Evolutionary conservation across 1,284 basidiomycete species (phyloP), one percentile per base, ranked within the genome.

Genomic region (Agaricales sp.): DNA sequence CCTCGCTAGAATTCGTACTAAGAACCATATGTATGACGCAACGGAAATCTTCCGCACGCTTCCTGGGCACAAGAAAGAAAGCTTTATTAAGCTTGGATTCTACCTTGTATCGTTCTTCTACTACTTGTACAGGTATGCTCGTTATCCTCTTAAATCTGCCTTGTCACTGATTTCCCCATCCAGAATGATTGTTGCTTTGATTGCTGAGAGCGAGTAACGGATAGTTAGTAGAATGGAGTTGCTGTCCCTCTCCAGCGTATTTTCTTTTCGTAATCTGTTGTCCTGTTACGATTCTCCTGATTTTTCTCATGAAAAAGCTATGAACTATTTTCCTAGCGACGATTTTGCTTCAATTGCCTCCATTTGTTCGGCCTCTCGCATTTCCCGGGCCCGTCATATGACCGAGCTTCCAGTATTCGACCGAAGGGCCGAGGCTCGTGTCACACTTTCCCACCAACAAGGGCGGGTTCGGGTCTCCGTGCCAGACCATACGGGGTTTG

Each of bases 21-120:
- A 93, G 62, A 88, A 88, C 61, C 94, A 98, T 70, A 95, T 97
- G 89, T 95, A 97, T 64, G 95, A 99, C 66, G 95, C 95, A 48
- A 99, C 96, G 24, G 96, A 99, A 68, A 99, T 99, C 60, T 99
- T 99, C 78, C 80, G 96, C 57, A 95, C 95, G 54, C 70, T 99
- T 44, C 82, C 87, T 14, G 82, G 77, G 38, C 96, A 98, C 70
- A 99, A 99, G 74, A 97, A 94, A 65, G 94, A 96, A 70, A 86
- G 86, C 60, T 98, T 99, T 63, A 78, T 95, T 68, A 97, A 96
- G 72, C 85, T 97, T 52, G 93, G 90, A 18, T 94, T 95, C 68
- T 96, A 94, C 67, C 79, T 95, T 51, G 73, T 95, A 53, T 92
- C 86, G 45, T 95, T 95, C 78, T 95, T 95, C 78, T 96, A 94